Conservation (phyloP, 192 early-diverging fungal species). For the Backusella australiensis region DNA sequence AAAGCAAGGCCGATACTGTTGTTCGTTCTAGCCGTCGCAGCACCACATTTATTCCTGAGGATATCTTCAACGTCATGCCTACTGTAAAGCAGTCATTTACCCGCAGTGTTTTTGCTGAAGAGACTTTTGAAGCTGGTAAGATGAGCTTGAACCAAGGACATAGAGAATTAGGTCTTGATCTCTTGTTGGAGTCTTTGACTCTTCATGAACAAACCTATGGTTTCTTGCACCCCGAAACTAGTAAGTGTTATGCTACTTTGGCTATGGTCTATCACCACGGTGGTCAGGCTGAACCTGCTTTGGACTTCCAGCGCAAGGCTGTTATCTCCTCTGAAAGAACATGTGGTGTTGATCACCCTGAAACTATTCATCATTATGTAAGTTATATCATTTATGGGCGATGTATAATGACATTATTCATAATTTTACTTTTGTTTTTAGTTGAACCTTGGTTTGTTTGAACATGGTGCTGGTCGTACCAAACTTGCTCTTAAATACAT, state of each 20-base stretch:
- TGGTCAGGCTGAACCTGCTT: constrained; percentile 57
- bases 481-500: constrained; percentile 74
- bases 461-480: constrained; percentile 75
- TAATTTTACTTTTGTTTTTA: constrained; percentile 27
- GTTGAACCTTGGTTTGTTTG: constrained; percentile 88
- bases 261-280: constrained; percentile 81
- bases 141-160: constrained; percentile 77
- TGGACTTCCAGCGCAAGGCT: constrained; percentile 77
- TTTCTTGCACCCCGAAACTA: constrained; percentile 87
- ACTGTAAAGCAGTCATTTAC: constrained; percentile 69
- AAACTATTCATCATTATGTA: constrained; percentile 89
- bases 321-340: constrained; percentile 85
- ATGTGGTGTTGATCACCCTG: constrained; percentile 80
- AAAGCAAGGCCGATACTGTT: neutral
- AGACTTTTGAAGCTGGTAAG: constrained; percentile 85
- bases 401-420: constrained; percentile 9
- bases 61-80: constrained; percentile 73
- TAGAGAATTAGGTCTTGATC: constrained; percentile 74
- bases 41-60: constrained; percentile 59
- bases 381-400: neutral
- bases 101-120: constrained; percentile 77
- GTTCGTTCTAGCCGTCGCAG: constrained; percentile 30
- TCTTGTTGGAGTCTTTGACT: constrained; percentile 77
- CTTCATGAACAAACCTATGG: constrained; percentile 95
- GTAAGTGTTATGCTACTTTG: constrained; percentile 78